Base-by-base conservation (phyloP, 345 rosid species). In the Lepidium sativum region DNA sequence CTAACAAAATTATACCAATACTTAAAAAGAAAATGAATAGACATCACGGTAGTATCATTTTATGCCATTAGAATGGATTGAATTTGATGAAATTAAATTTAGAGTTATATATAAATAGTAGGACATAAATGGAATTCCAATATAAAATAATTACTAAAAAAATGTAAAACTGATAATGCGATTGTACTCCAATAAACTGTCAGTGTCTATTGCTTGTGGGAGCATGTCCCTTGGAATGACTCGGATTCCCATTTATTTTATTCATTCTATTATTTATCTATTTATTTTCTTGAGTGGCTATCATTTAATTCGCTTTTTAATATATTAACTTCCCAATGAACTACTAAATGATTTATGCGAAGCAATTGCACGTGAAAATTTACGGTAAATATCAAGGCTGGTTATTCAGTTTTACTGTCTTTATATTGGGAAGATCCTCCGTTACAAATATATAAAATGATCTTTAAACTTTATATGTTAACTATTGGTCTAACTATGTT, bases 161-260 rank as follows among this genome's bases (percentile, higher is more conserved):
- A 70, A 13, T 39, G 70, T 3, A 39, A 4, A 39, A 71, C 3
- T 39, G 68, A 63, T 71, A 71, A 64, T 71, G 75, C 65, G 70
- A 71, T 49, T 65, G 52, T 49, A 71, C 60, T 71, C 66, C 60
- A 57, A 65, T 70, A 57, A 71, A 57, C 54, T 57, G 70, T 64
- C 75, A 65, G n/a, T 71, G 75, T 71, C 75, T 35, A 39, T 57
- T 57, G 66, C 48, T 57, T 71, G 75, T 64, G 60, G 75, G 75
- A 71, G 75, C 75, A 71, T 71, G 70, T 71, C 70, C 60, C 75
- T 71, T 71, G 70, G 75, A 57, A 65, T 71, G 75, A 71, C 75
- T 71, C 70, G 65, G 75, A 65, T 65, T 15, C 65, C 66, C 70
- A 71, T 61, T 72, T 51, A 54, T 47, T 23, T 60, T 60, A n/a